Conservation (phyloP, 2,329 filamentous ascomycete genomes). For the Epichloe scottii region DNA sequence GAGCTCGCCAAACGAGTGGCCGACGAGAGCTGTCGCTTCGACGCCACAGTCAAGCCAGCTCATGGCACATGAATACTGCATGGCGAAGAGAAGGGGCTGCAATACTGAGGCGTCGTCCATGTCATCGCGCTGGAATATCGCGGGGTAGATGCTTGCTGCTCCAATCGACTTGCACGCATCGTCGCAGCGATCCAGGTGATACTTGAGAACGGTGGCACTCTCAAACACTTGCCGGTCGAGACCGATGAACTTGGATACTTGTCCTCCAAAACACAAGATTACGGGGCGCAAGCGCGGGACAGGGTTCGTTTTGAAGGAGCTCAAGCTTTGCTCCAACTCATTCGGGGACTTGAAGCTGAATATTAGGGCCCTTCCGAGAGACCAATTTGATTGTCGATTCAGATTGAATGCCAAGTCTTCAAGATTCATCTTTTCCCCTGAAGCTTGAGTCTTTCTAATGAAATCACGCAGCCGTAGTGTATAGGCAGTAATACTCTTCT, state of each 20-base stretch:
- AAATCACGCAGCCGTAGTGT: neutral
- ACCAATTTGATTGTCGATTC: constrained; percentile 16
- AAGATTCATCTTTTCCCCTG: neutral
- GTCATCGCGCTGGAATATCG: constrained; percentile 17
- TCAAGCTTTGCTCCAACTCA: constrained; percentile 13
- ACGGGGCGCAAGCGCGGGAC: constrained; percentile 13
- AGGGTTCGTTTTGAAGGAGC: constrained; percentile 5
- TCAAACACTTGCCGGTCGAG: constrained; percentile 20
- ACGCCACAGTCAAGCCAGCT: constrained; percentile 25
- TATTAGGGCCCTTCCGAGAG: constrained; percentile 11
- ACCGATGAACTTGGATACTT: constrained; percentile 17
- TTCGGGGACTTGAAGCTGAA: constrained; percentile 10
- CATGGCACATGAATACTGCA: constrained; percentile 24
- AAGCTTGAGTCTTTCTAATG: no score
- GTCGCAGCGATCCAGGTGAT: constrained; percentile 8
- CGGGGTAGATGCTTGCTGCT: constrained; percentile 16
- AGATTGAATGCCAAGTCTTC: constrained; percentile 21
- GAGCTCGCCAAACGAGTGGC: constrained; percentile 31
- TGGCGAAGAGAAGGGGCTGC: constrained; percentile 26
- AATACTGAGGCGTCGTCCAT: constrained; percentile 17
- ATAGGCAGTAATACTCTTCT: neutral
- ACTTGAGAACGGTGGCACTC: constrained; percentile 10
- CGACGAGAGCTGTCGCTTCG: constrained; percentile 13
- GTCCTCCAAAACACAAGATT: constrained; percentile 21
- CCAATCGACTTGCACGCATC: constrained; percentile 8